Conservation (phyloP, 225 moss, liverwort and hornwort genomes). For the Pseudoscleropodium purum region DNA sequence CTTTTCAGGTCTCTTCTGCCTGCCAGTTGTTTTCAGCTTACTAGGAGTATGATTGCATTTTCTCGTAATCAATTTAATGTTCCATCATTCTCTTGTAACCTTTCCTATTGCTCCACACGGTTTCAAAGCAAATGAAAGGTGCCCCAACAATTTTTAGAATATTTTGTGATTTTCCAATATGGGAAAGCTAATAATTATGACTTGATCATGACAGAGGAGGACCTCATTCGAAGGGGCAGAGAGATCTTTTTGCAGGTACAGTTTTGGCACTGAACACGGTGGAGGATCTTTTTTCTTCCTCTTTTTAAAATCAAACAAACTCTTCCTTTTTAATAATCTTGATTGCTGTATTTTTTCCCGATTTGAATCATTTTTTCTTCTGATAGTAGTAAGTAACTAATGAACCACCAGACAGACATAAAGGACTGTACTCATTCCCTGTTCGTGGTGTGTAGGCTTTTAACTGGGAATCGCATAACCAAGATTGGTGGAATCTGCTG, state of each 20-base stretch:
- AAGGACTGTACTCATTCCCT: not conserved
- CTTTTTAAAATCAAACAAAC: not conserved
- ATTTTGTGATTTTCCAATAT: not conserved
- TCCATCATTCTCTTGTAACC: not conserved
- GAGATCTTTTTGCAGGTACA: slow-evolving; percentile 47
- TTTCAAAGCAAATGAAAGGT: not conserved
- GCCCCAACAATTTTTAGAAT: not conserved
- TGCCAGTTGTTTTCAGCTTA: not conserved
- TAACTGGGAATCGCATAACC: slow-evolving; percentile 89
- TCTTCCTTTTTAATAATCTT: not conserved
- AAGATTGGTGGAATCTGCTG: slow-evolving; percentile 75
- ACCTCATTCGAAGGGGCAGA: slow-evolving; percentile 36
- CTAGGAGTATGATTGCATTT: not conserved
- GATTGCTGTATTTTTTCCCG: not conserved
- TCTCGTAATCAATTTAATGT: not conserved
- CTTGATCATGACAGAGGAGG: slow-evolving; percentile 32
- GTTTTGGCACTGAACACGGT: not conserved
- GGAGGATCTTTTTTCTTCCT: not conserved
- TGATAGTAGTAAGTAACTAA: not conserved
- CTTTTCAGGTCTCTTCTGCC: not conserved
- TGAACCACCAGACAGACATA: not conserved
- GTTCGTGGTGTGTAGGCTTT: slow-evolving; percentile 49
- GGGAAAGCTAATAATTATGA: not conserved
- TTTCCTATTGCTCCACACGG: not conserved
- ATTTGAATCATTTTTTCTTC: not conserved